Evolutionary conservation across 2,329 filamentous ascomycete genomes (phyloP).

Genomic region (Teratosphaeria nubilosa): DNA sequence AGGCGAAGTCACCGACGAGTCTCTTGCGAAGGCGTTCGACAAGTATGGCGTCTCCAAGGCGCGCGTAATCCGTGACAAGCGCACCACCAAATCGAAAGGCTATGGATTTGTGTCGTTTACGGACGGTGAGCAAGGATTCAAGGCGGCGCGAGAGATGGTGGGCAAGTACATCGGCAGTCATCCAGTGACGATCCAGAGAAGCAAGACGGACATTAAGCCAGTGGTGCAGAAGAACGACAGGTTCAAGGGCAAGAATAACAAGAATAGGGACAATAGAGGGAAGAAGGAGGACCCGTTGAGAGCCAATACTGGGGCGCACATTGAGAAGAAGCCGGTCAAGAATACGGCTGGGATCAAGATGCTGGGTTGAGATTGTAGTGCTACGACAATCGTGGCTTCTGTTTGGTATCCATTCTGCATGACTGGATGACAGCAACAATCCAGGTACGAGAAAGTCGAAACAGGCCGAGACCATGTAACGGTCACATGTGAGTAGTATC

Average conservation of each 20-base stretch:
- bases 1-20: constrained; percentile 94
- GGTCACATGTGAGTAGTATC: background rate
- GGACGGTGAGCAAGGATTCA: constrained; percentile 92
- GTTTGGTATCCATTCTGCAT: background rate
- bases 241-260: constrained; percentile 22
- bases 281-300: constrained; percentile 24
- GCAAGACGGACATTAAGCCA: constrained; percentile 83
- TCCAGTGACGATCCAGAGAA: constrained; percentile 67
- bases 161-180: constrained; percentile 99
- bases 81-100: constrained; percentile 89
- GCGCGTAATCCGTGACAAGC: constrained; percentile 87
- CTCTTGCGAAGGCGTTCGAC: constrained; percentile 83
- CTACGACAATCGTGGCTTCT: background rate
- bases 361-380: constrained; percentile 13
- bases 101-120: constrained; percentile 95
- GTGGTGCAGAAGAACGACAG: constrained; percentile 44
- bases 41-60: constrained; percentile 90
- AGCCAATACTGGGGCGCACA: constrained; percentile 25
- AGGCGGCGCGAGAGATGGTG: constrained; percentile 94
- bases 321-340: constrained; percentile 23
- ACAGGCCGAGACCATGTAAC: background rate
- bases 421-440: too few relatives aligned
- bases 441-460: too few relatives aligned
- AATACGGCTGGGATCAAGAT: constrained; percentile 17
- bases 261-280: constrained; percentile 32